These are phyloP conservation scores for Diaporthe velutina DNA, from an alignment of 2,329 filamentous ascomycete species.

Conservation along the genomic window DNA sequence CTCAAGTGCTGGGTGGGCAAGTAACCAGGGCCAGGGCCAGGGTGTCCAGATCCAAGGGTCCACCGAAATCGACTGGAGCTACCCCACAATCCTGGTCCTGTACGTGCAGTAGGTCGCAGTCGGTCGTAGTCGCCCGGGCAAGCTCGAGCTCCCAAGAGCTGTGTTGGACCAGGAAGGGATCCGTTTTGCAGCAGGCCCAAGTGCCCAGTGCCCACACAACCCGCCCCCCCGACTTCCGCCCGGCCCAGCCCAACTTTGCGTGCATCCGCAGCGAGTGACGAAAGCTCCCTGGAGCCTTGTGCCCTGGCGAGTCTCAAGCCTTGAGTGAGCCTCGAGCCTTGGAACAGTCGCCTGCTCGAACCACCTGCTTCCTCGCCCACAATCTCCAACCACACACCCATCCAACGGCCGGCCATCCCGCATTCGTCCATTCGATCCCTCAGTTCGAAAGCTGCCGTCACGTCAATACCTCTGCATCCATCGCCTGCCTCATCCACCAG, in stretches of 20 bases:
- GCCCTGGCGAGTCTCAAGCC: background rate
- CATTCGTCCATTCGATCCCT: background rate
- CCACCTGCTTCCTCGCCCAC: background rate
- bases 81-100: constrained; percentile 35
- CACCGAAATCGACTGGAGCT: constrained; percentile 32
- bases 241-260: constrained; percentile 15
- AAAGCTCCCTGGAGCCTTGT: constrained; percentile 38
- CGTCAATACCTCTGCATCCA: background rate
- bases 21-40: constrained; percentile 24
- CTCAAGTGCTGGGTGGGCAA: constrained; percentile 13
- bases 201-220: constrained; percentile 8
- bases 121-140: constrained; percentile 9
- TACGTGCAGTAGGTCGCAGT: background rate
- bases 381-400: background rate
- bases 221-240: constrained; percentile 10
- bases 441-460: background rate
- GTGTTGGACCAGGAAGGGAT: background rate
- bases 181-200: background rate
- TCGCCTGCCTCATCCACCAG: background rate
- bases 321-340: background rate
- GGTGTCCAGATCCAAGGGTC: constrained; percentile 33
- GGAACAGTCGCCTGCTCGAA: background rate
- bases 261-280: constrained; percentile 33
- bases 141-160: constrained; percentile 20
- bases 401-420: background rate